Percentiles rank a stretch among this genome's conserved stretches.
Evolutionary conservation across 129 eudicot genomes (phyloP).

Genomic region (Helichrysum umbraculigerum): DNA sequence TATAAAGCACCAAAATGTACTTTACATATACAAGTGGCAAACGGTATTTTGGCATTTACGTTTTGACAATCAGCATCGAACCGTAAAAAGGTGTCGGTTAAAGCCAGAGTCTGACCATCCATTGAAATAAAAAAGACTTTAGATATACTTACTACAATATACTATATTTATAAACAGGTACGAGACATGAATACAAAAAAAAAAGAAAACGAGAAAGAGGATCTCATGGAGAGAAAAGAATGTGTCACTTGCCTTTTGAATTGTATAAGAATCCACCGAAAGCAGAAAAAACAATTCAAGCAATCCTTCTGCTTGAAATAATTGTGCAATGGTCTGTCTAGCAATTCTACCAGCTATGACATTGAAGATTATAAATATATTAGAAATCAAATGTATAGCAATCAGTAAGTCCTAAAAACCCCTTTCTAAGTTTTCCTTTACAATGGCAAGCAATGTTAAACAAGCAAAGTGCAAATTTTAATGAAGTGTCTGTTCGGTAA

Average conservation of each 20-base stretch:
- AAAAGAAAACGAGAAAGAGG: slow-evolving; percentile 7
- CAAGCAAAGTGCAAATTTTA: background rate
- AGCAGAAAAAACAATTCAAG: slow-evolving; percentile 93
- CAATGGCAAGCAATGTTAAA: background rate
- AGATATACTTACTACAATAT: background rate
- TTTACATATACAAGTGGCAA: background rate
- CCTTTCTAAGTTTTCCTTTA: background rate
- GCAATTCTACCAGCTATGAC: slow-evolving; percentile 72
- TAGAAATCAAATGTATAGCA: background rate
- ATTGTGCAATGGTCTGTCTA: slow-evolving; percentile 79
- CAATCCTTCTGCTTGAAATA: slow-evolving; percentile 78
- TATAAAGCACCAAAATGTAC: background rate
- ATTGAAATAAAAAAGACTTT: background rate
- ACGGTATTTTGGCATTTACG: background rate
- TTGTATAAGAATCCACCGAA: slow-evolving; percentile 97
- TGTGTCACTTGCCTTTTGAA: slow-evolving; percentile 68
- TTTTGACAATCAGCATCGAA: background rate
- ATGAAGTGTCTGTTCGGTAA: background rate
- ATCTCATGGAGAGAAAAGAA: background rate
- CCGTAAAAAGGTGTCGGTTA: background rate
- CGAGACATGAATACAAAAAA: background rate
- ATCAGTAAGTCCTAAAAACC: background rate
- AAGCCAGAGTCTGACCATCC: background rate
- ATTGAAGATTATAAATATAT: slow-evolving; percentile 15
- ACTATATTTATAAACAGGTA: background rate